phyloP scores from a whole-genome alignment of 805 yeast species.

The Nakazawaea ishiwadae region DNA sequence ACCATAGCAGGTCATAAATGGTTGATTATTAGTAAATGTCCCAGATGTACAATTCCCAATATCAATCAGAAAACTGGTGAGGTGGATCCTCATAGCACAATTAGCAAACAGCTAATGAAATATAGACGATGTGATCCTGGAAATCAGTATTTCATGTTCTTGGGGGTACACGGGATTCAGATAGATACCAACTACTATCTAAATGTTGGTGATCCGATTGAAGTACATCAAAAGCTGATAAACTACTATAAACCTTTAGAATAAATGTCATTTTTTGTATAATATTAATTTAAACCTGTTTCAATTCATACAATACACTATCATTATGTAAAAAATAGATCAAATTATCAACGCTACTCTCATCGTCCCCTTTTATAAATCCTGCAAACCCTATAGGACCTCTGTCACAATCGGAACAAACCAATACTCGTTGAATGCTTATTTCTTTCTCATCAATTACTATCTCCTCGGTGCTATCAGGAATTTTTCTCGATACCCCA shows the following conservation, averaged over 20 bases:
- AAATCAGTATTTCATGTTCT: slow-evolving; percentile 5
- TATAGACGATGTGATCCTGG: slow-evolving; percentile 13
- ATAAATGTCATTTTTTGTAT: background rate
- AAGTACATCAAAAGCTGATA: slow-evolving; percentile 7
- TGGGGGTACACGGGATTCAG: slow-evolving; percentile 11
- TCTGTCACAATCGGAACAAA: slow-evolving; percentile 73
- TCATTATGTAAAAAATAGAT: slow-evolving; percentile 39
- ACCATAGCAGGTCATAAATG: slow-evolving; percentile 17
- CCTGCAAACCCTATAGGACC: slow-evolving; percentile 77
- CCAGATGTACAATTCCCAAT: slow-evolving; percentile 25
- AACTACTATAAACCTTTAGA: slow-evolving; percentile 12
- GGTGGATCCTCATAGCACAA: slow-evolving; percentile 1
- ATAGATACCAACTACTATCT: slow-evolving; percentile 6
- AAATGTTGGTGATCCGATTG: slow-evolving; percentile 9
- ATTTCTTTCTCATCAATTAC: slow-evolving; percentile 18
- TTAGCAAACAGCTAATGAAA: slow-evolving; percentile 5
- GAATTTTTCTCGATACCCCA: slow-evolving; percentile 54
- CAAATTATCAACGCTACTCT: slow-evolving; percentile 32
- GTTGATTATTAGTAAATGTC: slow-evolving; percentile 22
- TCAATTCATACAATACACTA: slow-evolving; percentile 37
- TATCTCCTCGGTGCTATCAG: slow-evolving; percentile 18
- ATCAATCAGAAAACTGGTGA: slow-evolving; percentile 18
- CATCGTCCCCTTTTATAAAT: slow-evolving; percentile 19
- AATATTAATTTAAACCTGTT: no score
- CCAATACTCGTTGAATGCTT: slow-evolving; percentile 46